Evolutionary conservation across 768 basidiomycete genomes (phyloP).

Genomic region (Kwoniella mangroviensis): DNA sequence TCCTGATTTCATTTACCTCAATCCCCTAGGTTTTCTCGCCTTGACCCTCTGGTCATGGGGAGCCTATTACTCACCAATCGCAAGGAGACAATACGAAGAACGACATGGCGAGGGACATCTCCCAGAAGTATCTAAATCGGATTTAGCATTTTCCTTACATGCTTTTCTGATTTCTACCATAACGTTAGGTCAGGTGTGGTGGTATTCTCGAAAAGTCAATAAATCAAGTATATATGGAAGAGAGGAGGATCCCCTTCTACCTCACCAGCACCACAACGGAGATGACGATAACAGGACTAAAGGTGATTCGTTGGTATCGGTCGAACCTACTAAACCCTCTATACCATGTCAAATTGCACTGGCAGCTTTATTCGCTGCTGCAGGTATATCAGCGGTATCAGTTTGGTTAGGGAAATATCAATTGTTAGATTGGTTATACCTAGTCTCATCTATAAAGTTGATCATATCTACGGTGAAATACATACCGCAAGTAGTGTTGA

Average conservation of each 20-base stretch:
- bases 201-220: conserved; percentile 47
- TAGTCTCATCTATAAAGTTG: conserved; percentile 57
- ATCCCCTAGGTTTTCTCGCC: conserved; percentile 58
- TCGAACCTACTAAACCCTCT: conserved; percentile 24
- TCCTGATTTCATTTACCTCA: conserved; percentile 59
- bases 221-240: conserved; percentile 7
- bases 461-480: conserved; percentile 59
- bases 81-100: conserved; percentile 56
- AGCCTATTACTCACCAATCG: conserved; percentile 50
- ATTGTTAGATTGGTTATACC: conserved; percentile 54
- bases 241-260: conserved; percentile 3
- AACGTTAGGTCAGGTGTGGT: conserved; percentile 55
- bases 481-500: conserved; percentile 59
- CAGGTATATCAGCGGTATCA: conserved; percentile 39
- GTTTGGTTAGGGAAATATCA: conserved; percentile 35
- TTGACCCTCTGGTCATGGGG: conserved; percentile 56
- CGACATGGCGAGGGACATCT: conserved; percentile 56
- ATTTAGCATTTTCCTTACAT: conserved; percentile 60
- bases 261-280: not conserved
- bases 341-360: conserved; percentile 38
- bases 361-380: conserved; percentile 34
- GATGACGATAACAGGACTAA: not conserved
- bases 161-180: conserved; percentile 54
- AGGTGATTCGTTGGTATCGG: not conserved
- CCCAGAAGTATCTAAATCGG: conserved; percentile 57